Evolutionary conservation across 1,139 yeast genomes (phyloP).

Genomic region (Hansenula sp.): DNA sequence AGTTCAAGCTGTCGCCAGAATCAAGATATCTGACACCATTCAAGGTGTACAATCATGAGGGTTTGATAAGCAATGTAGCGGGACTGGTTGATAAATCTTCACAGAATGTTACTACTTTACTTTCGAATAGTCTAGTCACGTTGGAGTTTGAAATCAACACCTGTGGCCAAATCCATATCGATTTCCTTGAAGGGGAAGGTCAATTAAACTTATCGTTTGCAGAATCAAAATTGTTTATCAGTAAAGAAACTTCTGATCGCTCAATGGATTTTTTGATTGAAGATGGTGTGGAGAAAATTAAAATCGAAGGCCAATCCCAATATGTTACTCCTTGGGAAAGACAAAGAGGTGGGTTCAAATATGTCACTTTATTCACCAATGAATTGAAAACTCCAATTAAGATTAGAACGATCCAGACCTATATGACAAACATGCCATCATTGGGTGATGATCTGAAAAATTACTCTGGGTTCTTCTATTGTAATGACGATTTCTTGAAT

Average conservation of each 20-base stretch:
- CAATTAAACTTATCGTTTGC: background rate
- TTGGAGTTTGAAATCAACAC: constrained; percentile 1
- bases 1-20: background rate
- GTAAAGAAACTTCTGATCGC: background rate
- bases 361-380: background rate
- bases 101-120: background rate
- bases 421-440: background rate
- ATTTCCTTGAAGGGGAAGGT: background rate
- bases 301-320: background rate
- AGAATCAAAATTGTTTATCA: background rate
- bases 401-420: background rate
- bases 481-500: background rate
- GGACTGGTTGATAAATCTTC: background rate
- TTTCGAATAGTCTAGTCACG: background rate
- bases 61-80: background rate
- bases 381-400: background rate
- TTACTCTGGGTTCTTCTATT: background rate
- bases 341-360: background rate
- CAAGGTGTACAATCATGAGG: background rate
- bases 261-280: background rate
- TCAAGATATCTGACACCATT: background rate
- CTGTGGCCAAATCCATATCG: background rate
- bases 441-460: background rate
- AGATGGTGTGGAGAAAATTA: background rate
- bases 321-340: background rate